phyloP scores from a whole-genome alignment of 2,329 filamentous ascomycete genomes.

The Aureobasidium melanogenum region DNA sequence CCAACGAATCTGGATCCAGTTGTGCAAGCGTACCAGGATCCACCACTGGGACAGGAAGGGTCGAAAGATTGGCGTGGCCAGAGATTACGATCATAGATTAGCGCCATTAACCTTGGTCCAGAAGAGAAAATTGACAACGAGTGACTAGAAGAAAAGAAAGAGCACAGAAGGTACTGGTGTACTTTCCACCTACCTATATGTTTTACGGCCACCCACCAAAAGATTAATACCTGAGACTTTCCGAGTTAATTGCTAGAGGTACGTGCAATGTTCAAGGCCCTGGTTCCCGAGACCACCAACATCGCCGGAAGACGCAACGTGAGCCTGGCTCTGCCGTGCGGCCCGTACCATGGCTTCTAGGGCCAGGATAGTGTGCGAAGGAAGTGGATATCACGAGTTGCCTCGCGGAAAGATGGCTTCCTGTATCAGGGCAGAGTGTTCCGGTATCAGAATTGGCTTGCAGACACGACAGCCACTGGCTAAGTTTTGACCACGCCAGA shows the following conservation, averaged over 20 bases:
- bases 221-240: slow-evolving; percentile 2
- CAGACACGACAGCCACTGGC: neutral
- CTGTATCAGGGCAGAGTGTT: neutral
- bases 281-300: neutral
- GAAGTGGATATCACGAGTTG: neutral
- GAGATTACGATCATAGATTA: neutral
- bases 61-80: slow-evolving; percentile 4
- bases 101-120: neutral
- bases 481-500: neutral
- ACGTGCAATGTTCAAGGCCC: slow-evolving; percentile 8
- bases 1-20: slow-evolving; percentile 10
- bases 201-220: slow-evolving; percentile 7
- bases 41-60: slow-evolving; percentile 5
- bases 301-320: neutral
- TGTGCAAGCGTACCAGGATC: slow-evolving; percentile 2
- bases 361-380: neutral
- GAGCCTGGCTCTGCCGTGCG: slow-evolving; percentile 4
- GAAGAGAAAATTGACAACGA: neutral
- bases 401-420: neutral
- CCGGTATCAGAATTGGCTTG: neutral
- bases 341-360: slow-evolving; percentile 8
- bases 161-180: neutral
- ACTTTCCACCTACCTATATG: slow-evolving; percentile 1
- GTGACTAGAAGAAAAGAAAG: neutral
- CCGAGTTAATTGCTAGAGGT: slow-evolving; percentile 4